A percentile compares a stretch with the other conserved stretches of the same genome.
These are phyloP conservation scores for Boletus eberwhitei DNA, from an alignment of 768 basidiomycete species.

Conservation along the genomic window DNA sequence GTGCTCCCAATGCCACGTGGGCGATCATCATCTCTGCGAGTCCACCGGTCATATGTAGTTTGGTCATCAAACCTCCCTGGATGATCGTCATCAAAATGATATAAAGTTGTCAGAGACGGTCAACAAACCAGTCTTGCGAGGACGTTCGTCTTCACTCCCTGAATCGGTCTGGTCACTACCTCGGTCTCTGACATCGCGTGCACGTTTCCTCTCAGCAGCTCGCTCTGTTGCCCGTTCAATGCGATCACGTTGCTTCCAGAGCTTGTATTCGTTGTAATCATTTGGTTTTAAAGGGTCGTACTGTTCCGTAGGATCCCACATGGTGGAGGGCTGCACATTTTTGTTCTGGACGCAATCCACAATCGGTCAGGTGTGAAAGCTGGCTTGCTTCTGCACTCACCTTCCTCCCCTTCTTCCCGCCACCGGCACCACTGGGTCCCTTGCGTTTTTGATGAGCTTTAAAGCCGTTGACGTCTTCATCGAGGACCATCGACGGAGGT, in stretches of 20 bases:
- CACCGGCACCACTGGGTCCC: conserved; percentile 42
- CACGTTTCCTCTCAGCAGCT: conserved; percentile 57
- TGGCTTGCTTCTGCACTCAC: conserved; percentile 32
- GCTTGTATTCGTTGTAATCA: conserved; percentile 85
- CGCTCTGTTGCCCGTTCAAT: conserved; percentile 67
- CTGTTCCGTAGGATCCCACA: conserved; percentile 77
- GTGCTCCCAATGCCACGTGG: conserved; percentile 24
- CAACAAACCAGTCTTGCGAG: conserved; percentile 61
- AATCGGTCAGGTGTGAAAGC: neutral
- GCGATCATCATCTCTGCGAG: conserved; percentile 48
- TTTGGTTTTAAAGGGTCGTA: conserved; percentile 85
- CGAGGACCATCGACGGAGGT: conserved; percentile 86
- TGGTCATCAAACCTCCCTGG: conserved; percentile 35
- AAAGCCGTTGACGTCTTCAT: conserved; percentile 87
- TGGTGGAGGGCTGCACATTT: conserved; percentile 44
- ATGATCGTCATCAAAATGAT: conserved; percentile 26
- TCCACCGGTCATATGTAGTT: conserved; percentile 51
- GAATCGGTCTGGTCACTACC: conserved; percentile 65
- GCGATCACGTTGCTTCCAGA: conserved; percentile 72
- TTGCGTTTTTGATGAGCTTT: conserved; percentile 54
- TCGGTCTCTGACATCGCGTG: conserved; percentile 43
- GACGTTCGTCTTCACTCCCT: conserved; percentile 62
- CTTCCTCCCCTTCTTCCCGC: conserved; percentile 57
- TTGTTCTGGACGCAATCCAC: conserved; percentile 48
- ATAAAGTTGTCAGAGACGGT: neutral